A percentile compares a stretch with the other conserved stretches of the same genome.
These are phyloP conservation scores for Wickerhamomyces pijperi DNA, from an alignment of 805 yeast genomes.

Conservation along the genomic window DNA sequence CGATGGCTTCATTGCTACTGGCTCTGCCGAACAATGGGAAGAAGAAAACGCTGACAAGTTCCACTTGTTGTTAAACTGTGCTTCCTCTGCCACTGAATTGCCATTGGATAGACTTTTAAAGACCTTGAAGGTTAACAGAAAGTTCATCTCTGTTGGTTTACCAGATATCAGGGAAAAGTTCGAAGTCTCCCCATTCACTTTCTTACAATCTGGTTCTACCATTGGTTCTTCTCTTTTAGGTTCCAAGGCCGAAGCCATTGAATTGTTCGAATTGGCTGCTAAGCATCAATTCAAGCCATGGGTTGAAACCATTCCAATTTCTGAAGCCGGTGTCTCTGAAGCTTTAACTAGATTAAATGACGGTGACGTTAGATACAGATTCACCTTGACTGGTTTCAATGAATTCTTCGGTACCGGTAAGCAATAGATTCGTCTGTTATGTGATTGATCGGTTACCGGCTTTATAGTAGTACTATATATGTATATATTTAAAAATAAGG, in stretches of 20 bases:
- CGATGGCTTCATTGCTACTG: slow-evolving; percentile 41
- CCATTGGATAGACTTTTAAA: slow-evolving; percentile 36
- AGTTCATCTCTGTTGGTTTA: slow-evolving; percentile 55
- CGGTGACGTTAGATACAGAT: slow-evolving; percentile 55
- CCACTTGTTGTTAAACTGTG: slow-evolving; percentile 40
- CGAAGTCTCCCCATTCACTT: slow-evolving; percentile 36
- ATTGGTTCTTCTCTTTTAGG: slow-evolving; percentile 53
- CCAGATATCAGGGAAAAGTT: slow-evolving; percentile 36
- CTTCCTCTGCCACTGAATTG: slow-evolving; percentile 31
- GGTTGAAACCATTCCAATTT: slow-evolving; percentile 48
- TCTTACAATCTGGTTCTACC: slow-evolving; percentile 36
- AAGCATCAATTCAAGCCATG: slow-evolving; percentile 48
- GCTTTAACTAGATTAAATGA: slow-evolving; percentile 43
- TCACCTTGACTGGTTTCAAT: slow-evolving; percentile 46
- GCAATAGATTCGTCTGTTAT: slow-evolving; percentile 1
- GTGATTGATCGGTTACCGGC: no score
- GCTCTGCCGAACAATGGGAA: slow-evolving; percentile 33
- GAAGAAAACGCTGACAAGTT: slow-evolving; percentile 22
- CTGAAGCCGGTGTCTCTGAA: slow-evolving; percentile 38
- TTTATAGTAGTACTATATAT: no score
- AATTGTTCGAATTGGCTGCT: slow-evolving; percentile 55
- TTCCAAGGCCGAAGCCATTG: slow-evolving; percentile 51
- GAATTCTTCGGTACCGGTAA: slow-evolving; percentile 22
- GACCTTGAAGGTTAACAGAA: slow-evolving; percentile 45
- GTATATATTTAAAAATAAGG: no score